Evolutionary conservation across 169 alveolate genomes (phyloP).

Genomic region (Eimeria brunetti): DNA sequence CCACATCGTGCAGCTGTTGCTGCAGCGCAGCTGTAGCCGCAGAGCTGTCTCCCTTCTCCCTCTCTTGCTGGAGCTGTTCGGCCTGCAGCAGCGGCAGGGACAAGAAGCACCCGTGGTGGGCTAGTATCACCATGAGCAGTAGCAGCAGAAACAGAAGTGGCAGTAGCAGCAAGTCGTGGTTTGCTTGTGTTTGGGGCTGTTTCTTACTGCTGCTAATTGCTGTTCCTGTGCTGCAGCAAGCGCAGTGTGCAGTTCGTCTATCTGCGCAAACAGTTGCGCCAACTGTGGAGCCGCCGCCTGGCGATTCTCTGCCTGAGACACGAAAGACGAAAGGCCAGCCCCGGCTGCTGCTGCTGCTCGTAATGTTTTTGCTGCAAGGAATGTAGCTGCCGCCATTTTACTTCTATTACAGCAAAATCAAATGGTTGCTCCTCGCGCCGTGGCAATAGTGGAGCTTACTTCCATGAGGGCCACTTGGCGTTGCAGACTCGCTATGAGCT

Average conservation of each 20-base stretch:
- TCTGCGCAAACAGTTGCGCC: conserved; percentile 55
- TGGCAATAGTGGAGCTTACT: neutral
- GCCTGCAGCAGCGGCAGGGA: conserved; percentile 31
- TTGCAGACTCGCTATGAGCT: conserved; percentile 43
- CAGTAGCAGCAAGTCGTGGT: neutral
- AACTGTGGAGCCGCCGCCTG: conserved; percentile 38
- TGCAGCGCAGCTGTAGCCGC: conserved; percentile 20
- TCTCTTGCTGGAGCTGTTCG: conserved; percentile 47
- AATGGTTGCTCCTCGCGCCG: neutral
- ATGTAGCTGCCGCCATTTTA: neutral
- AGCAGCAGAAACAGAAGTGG: neutral
- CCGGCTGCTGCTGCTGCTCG: neutral
- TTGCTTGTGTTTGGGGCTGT: neutral
- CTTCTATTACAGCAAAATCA: neutral
- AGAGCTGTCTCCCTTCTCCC: conserved; percentile 39
- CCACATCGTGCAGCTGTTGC: conserved; percentile 44
- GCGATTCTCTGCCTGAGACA: conserved; percentile 49
- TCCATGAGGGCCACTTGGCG: conserved; percentile 70
- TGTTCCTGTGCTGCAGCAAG: conserved; percentile 74
- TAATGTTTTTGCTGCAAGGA: neutral
- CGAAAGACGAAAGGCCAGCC: neutral
- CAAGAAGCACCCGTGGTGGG: neutral
- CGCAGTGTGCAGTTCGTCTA: conserved; percentile 74
- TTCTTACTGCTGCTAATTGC: conserved; percentile 61
- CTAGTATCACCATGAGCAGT: neutral